A percentile compares a stretch with the other conserved stretches of the same genome.
Conservation (phyloP, 176 grass and related monocot genomes). For the Neostapfia colusana region DNA sequence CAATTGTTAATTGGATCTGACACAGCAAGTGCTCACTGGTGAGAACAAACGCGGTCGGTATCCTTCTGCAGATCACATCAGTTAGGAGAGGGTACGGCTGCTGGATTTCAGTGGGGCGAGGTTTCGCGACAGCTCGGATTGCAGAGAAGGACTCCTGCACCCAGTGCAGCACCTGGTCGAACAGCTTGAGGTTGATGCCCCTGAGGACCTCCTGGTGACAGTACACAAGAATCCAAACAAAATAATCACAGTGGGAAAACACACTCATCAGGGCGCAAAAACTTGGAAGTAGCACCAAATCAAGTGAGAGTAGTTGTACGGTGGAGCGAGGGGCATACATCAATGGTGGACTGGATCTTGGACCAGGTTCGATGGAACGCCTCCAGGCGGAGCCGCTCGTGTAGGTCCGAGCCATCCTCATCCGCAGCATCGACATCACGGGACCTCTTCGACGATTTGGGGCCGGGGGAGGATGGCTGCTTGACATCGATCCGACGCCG, state of each 20-base stretch:
- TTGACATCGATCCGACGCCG: constrained; percentile 25
- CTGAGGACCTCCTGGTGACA: constrained; percentile 59
- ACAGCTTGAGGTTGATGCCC: constrained; percentile 72
- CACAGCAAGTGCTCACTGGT: constrained; percentile 50
- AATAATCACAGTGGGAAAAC: constrained; percentile 21
- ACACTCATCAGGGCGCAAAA: background rate
- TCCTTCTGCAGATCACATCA: constrained; percentile 68
- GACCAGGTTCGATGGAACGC: constrained; percentile 72
- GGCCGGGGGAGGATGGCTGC: constrained; percentile 37
- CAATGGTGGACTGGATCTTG: constrained; percentile 72
- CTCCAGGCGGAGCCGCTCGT: constrained; percentile 59
- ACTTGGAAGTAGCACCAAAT: background rate
- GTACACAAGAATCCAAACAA: background rate
- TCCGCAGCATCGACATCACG: background rate
- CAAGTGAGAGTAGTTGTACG: background rate
- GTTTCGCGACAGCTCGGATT: constrained; percentile 25
- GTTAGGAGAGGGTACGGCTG: constrained; percentile 64
- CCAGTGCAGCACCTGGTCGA: constrained; percentile 81
- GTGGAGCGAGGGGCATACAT: constrained; percentile 36
- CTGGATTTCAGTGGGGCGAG: constrained; percentile 48
- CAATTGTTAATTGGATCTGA: constrained; percentile 5
- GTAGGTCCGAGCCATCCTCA: background rate
- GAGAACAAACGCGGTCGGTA: constrained; percentile 66
- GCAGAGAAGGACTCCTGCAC: constrained; percentile 58
- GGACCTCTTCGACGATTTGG: constrained; percentile 48